A percentile compares a stretch with the other conserved stretches of the same genome.
phyloP scores from a whole-genome alignment of 176 grass and related monocot species.

The Panicum miliaceum region DNA sequence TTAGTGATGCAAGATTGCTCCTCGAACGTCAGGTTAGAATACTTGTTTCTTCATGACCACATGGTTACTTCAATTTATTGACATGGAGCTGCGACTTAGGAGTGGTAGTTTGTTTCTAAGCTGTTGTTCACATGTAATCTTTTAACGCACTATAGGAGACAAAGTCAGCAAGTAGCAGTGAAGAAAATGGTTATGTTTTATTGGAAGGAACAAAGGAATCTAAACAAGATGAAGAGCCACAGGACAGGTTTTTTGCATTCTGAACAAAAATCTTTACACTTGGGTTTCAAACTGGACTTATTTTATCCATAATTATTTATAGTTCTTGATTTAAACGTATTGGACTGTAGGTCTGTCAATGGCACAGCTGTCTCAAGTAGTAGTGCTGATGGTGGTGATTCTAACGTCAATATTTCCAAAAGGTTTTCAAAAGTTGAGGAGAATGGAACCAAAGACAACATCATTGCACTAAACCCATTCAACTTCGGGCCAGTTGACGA shows the following conservation, averaged over 20 bases:
- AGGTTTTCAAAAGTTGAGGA: constrained; percentile 51
- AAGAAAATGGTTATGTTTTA: constrained; percentile 55
- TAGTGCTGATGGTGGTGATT: constrained; percentile 48
- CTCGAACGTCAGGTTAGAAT: constrained; percentile 69
- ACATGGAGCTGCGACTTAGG: background rate
- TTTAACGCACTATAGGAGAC: constrained; percentile 57
- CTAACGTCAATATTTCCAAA: constrained; percentile 53
- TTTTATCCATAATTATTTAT: constrained; percentile 44
- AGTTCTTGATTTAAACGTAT: constrained; percentile 46
- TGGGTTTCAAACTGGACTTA: constrained; percentile 21
- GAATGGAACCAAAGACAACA: constrained; percentile 56
- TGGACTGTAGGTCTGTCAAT: constrained; percentile 54
- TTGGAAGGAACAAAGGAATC: constrained; percentile 66
- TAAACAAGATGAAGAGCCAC: constrained; percentile 64
- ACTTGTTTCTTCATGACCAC: constrained; percentile 27
- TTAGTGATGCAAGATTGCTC: constrained; percentile 64
- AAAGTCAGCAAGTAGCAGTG: constrained; percentile 66
- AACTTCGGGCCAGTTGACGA: constrained; percentile 59
- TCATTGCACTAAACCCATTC: constrained; percentile 48
- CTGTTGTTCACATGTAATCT: constrained; percentile 14
- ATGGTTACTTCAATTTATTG: constrained; percentile 16
- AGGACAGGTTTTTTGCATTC: constrained; percentile 59
- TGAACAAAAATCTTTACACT: constrained; percentile 29
- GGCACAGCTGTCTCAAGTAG: constrained; percentile 43
- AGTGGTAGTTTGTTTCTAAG: constrained; percentile 27